Conservation (phyloP, 768 basidiomycete genomes). For the Boletus rubropictus region DNA sequence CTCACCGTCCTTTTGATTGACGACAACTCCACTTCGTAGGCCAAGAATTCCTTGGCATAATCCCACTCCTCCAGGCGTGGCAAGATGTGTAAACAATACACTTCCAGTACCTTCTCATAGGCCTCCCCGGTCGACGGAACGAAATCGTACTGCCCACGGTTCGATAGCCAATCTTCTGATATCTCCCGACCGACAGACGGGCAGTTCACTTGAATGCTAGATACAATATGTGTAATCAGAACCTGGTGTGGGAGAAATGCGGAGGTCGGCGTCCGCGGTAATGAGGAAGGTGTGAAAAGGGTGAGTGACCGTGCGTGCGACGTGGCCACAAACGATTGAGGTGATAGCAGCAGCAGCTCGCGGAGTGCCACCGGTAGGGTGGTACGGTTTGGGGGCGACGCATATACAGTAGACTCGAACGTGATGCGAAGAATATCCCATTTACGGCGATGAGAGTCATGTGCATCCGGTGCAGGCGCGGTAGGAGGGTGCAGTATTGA, state of each 20-base stretch:
- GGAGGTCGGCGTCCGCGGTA: slow-evolving; percentile 37
- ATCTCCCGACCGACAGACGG: slow-evolving; percentile 57
- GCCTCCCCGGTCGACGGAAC: slow-evolving; percentile 39
- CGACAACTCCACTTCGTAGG: slow-evolving; percentile 64
- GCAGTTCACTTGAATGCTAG: slow-evolving; percentile 61
- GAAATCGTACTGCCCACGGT: slow-evolving; percentile 38
- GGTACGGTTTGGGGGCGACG: slow-evolving; percentile 40
- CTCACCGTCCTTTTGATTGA: slow-evolving; percentile 48
- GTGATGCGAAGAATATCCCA: slow-evolving; percentile 88
- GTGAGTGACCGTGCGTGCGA: slow-evolving; percentile 60
- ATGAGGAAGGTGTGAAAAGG: slow-evolving; percentile 56
- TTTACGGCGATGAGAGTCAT: slow-evolving; percentile 57
- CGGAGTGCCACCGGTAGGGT: slow-evolving; percentile 48
- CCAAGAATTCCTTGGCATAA: slow-evolving; percentile 69
- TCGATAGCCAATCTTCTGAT: slow-evolving; percentile 75
- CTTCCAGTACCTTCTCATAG: slow-evolving; percentile 69
- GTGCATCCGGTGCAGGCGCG: slow-evolving; percentile 30
- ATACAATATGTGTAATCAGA: slow-evolving; percentile 62
- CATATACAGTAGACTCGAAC: slow-evolving; percentile 68
- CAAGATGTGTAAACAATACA: slow-evolving; percentile 70
- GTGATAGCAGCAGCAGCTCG: slow-evolving; percentile 49
- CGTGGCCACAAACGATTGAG: slow-evolving; percentile 50
- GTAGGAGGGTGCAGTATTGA: slow-evolving; percentile 45
- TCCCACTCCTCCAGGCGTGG: slow-evolving; percentile 75
- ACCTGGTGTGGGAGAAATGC: slow-evolving; percentile 65